Conservation (phyloP, 192 early-diverging fungal species). For the Thamnidium elegans region DNA sequence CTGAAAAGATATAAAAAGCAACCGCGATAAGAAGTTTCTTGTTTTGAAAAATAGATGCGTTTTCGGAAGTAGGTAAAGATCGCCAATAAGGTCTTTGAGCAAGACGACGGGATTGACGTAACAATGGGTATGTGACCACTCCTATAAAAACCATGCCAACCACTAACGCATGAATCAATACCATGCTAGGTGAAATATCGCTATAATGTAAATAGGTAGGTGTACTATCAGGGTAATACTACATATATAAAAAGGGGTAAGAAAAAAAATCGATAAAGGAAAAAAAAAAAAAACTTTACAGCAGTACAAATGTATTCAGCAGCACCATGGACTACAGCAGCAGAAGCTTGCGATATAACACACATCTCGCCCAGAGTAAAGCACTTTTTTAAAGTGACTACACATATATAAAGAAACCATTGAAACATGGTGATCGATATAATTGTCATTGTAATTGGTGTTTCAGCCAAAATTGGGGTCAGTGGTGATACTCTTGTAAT, state of each 20-base stretch:
- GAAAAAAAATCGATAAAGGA: neutral
- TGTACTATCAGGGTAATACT: conserved; percentile 34
- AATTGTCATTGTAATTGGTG: conserved; percentile 16
- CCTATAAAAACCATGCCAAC: conserved; percentile 72
- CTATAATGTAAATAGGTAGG: conserved; percentile 23
- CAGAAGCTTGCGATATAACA: conserved; percentile 55
- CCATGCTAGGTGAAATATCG: conserved; percentile 33
- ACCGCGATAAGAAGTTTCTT: conserved; percentile 42
- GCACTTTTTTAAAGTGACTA: conserved; percentile 34
- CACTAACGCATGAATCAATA: conserved; percentile 61
- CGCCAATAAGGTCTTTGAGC: conserved; percentile 50
- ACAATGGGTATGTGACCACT: conserved; percentile 45
- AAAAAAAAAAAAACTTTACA: conserved; percentile 27
- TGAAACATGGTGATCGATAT: conserved; percentile 29
- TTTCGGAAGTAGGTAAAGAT: conserved; percentile 20
- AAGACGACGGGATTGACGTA: conserved; percentile 47
- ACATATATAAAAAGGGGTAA: neutral
- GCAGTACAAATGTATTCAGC: conserved; percentile 37
- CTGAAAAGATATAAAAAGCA: conserved; percentile 37
- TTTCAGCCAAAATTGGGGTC: conserved; percentile 6
- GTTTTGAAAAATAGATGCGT: conserved; percentile 11
- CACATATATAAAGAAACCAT: conserved; percentile 32
- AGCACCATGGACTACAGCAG: conserved; percentile 50
- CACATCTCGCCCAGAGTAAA: conserved; percentile 71
- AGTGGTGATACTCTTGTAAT: conserved; percentile 21